Conservation (phyloP, 75 land plant genomes). For the Cunninghamia lanceolata region DNA sequence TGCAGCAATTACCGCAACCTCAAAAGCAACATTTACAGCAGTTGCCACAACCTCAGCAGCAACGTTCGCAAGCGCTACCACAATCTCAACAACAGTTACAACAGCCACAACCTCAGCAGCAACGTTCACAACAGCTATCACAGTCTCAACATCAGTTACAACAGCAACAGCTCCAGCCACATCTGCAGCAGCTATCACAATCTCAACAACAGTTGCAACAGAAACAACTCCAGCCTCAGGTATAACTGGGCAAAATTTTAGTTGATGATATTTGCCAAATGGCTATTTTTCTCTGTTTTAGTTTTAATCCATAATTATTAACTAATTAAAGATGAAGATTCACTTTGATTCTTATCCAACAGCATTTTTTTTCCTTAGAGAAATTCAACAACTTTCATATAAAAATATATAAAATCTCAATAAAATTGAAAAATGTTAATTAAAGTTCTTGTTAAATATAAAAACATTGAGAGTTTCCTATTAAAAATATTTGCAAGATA, state of each 20-base stretch:
- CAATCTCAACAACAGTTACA: not conserved
- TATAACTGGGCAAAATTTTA: not conserved
- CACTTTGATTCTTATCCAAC: not conserved
- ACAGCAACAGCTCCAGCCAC: not conserved
- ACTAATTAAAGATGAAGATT: not conserved
- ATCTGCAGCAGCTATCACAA: constrained; percentile 13
- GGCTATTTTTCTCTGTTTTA: not conserved
- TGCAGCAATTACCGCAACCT: not conserved
- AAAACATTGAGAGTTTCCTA: not conserved
- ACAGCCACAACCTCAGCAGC: constrained; percentile 5
- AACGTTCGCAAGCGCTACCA: constrained; percentile 16
- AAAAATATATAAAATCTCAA: not conserved
- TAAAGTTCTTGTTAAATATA: not conserved
- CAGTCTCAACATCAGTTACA: constrained; percentile 4
- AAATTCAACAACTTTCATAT: not conserved
- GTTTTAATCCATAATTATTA: not conserved
- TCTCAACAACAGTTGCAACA: not conserved
- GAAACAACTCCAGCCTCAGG: constrained; percentile 8
- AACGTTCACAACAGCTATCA: not conserved
- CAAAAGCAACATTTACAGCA: constrained; percentile 2
- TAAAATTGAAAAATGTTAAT: not conserved
- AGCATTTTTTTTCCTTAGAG: not conserved
- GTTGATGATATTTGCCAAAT: not conserved
- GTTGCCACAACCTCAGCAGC: not conserved
- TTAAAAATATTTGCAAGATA: not conserved